Percentiles rank a stretch among this genome's conserved stretches.
These are phyloP conservation scores for Hyphodiscus hymeniophilus DNA, from an alignment of 495 filamentous ascomycete genomes.

Conservation along the genomic window DNA sequence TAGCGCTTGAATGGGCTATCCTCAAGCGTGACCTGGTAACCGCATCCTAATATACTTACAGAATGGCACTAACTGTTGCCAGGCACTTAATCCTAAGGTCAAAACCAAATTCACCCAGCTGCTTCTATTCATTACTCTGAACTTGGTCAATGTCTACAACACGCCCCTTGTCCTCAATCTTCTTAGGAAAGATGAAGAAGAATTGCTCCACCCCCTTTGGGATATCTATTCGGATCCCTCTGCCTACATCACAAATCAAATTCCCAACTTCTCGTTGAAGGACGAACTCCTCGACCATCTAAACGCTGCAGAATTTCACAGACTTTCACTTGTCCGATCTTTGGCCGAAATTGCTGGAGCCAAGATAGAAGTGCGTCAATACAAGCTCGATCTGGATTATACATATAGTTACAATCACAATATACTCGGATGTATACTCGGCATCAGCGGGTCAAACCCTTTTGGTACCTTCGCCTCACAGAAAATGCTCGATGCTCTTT, in stretches of 20 bases:
- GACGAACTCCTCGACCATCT: no score
- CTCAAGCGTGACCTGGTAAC: slow-evolving; percentile 2
- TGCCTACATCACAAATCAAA: no score
- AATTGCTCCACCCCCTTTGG: slow-evolving; percentile 3
- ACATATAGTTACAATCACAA: neutral
- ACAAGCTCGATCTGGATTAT: neutral
- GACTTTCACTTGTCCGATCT: no score
- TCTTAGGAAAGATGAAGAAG: slow-evolving; percentile 4
- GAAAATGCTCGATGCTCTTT: slow-evolving; percentile 3
- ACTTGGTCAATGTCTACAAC: slow-evolving; percentile 1
- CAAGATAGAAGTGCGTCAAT: neutral
- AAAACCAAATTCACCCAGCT: neutral
- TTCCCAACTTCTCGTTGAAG: no score
- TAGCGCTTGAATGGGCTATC: slow-evolving; percentile 5
- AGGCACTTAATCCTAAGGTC: neutral
- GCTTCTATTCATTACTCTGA: slow-evolving; percentile 5
- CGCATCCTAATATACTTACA: neutral
- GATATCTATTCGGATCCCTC: neutral
- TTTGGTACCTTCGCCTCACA: slow-evolving; percentile 1
- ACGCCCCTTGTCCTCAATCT: neutral
- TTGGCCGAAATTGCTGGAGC: no score
- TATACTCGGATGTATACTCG: neutral
- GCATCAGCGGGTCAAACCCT: neutral
- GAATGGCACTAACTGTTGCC: slow-evolving; percentile 1
- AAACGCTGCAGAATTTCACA: no score